Conservation (phyloP, 2,329 filamentous ascomycete genomes). For the Paecilomyces variotii region DNA sequence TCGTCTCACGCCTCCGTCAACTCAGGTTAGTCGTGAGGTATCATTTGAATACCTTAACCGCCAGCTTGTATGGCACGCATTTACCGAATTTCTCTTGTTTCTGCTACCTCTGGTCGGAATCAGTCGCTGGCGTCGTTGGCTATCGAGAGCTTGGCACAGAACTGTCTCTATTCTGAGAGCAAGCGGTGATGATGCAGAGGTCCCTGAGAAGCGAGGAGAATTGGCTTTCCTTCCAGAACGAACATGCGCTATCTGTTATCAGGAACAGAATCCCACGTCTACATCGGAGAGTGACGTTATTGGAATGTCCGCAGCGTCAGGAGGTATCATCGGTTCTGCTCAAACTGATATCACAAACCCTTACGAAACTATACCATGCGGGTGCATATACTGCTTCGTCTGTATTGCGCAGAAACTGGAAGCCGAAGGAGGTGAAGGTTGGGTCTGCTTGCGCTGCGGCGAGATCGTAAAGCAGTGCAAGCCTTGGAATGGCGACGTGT, state of each 20-base stretch:
- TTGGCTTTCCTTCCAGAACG: conserved; percentile 80
- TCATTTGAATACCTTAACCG: conserved; percentile 97
- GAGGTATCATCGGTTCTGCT: conserved; percentile 76
- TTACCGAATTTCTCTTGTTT: conserved; percentile 97
- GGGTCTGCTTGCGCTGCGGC: conserved; percentile 84
- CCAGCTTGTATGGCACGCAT: conserved; percentile 98
- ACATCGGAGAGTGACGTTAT: conserved; percentile 69
- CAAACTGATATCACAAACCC: conserved; percentile 94
- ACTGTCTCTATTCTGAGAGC: conserved; percentile 57
- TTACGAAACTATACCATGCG: conserved; percentile 83
- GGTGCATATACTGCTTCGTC: conserved; percentile 92
- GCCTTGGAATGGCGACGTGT: conserved; percentile 85
- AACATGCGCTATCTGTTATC: conserved; percentile 94
- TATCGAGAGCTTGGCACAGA: conserved; percentile 78
- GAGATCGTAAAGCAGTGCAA: conserved; percentile 75
- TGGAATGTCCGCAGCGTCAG: conserved; percentile 55
- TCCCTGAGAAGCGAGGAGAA: conserved; percentile 56
- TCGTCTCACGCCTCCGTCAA: conserved; percentile 75
- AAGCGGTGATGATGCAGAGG: conserved; percentile 41
- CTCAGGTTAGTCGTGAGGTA: conserved; percentile 80
- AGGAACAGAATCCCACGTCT: conserved; percentile 71
- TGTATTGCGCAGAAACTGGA: conserved; percentile 87
- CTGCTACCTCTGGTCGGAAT: conserved; percentile 95
- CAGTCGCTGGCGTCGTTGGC: conserved; percentile 82
- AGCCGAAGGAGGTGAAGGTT: conserved; percentile 87